Base-by-base conservation (phyloP, 805 yeast species). In the Zygoascus bituminiphila region DNA sequence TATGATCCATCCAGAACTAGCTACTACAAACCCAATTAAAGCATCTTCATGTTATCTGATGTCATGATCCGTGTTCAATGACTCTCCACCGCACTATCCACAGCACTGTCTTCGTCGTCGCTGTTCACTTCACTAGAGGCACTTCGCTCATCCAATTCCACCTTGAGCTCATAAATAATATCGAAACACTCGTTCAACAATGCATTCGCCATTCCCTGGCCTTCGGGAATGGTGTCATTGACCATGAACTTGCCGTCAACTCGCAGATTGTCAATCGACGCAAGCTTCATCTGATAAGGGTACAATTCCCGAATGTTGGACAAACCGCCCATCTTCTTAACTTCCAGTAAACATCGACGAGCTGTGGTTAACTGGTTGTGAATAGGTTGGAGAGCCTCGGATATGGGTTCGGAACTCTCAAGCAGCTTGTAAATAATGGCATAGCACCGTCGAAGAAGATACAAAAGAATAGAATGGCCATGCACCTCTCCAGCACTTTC, bases 141-240 rank as follows among this genome's bases (percentile, higher is more conserved):
- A 15, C 21, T 22, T 41, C 35, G n/a, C 52, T 82, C 89, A 57
- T 84, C 88, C 46, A 84, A 76, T 61, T 88, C 95, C 31, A 86
- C 81, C 62, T 88, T 84, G 64, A 93, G 72, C 68, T 93, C 98
- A 62, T 91, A 93, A 42, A 86, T 74, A 50, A 91, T 83, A 64
- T 93, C 98, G 63, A 88, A 93, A 65, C 98, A 91, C 63, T 89
- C 97, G 2, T 95, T 93, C 45, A 91, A 71, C 49, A 91, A 68
- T 0, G 95, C 95, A 64, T 81, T 88, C 54, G 93, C 72, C n/a
- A 95, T 80, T 5, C 97, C 98, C 67, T 93, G 99, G 10, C 99
- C 99, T 63, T 93, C 98, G 2, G 99, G 99, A 39, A 93, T 84
- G 54, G 87, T 85, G 45, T 81, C 86, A 52, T 85, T 87, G 42